Base-by-base conservation (phyloP, 2,329 filamentous ascomycete species). In the Clonostachys sp. region DNA sequence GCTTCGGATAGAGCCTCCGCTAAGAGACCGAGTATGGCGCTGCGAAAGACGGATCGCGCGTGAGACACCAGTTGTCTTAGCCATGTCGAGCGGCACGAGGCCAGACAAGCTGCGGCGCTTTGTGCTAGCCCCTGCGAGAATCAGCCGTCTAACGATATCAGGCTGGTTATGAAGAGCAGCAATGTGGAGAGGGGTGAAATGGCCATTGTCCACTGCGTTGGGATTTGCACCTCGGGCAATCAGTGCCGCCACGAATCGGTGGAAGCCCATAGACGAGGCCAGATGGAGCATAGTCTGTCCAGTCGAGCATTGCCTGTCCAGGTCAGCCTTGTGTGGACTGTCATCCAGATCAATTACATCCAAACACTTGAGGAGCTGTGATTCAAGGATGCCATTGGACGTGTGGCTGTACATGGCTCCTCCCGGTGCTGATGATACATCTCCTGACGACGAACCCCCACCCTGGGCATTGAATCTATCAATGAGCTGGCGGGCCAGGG, bases 261-360 rank as follows among this genome's bases (percentile, higher is more conserved):
- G 80, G 55, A 90, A 78, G 6, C 89, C 89, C 12, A 91, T 70
- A 9, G 86, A 86, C 55, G 84, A 88, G 3, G 87, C 88, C 51
- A 91, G 73, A 58, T 94, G 89, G 51, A 95, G 77, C 77, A 95
- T 85, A 2, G 87, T 90, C 59, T 92, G 87, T 1, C 89, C 89
- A 12, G 82, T 87, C 2, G 78, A 67, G 52, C 70, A 67, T 55
- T 77, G 78, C 45, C 86, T 70, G 59, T 94, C 87, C 51, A 88
- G 80, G 24, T 78, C 79, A 13, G 86, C 80, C 55, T 78, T 75
- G 51, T 86, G 77, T 5, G 83, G 77, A 58, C 80, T 89, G 55
- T 91, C 85, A 60, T 90, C 86, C 24, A 90, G 72, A 61, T 92
- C 88, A 57, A 91, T 85, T 41, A 89, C 74, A 55, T 92, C 87